Evolutionary conservation across 169 alveolate genomes (phyloP), one percentile per base, ranked within the genome.

Genomic region (Pseudocohnilembus persalinus): DNA sequence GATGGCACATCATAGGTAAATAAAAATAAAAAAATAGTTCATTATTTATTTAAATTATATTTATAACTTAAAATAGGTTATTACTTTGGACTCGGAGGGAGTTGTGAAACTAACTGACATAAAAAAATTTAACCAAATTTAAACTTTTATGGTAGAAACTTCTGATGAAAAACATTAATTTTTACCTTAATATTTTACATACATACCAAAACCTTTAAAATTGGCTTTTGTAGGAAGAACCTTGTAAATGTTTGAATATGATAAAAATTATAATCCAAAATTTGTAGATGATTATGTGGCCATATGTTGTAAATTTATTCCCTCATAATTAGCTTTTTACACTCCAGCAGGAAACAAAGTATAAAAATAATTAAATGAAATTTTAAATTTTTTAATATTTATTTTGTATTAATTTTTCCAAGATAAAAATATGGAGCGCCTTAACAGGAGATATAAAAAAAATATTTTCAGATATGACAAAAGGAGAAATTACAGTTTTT

Each of bases 61-160:
- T 84, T 28, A 88, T 93, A 0, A 84, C 89, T n/a, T n/a, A n/a
- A n/a, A n/a, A n/a, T 91, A 94, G 82, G 94, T 91, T 15, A 92
- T 93, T 78, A 88, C 95, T 29, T 87, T 95, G 34, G 94, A 95
- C 82, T 82, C 92, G n/a, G 94, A 92, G 76, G 96, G 93, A 82
- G 87, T 83, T 34, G 91, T 91, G 1, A 88, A 84, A 31, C 88
- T 80, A 1, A 77, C 79, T 33, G 84, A 92, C 68, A 90, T 90
- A 31, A 86, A 86, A 65, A 86, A 88, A 90, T 81, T 77, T 82
- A 83, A 82, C 33, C 73, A 84, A 65, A 85, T 82, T 34, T 77
- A 87, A 34, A 35, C 75, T 31, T 82, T 87, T 77, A 74, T 84
- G 65, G 85, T 82, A 0, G 88, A 87, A 68, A 87, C 84, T 0